Evolutionary conservation across 2,329 filamentous ascomycete genomes (phyloP), one percentile per base, ranked within the genome.

Genomic region (Aspergillus uvarum): DNA sequence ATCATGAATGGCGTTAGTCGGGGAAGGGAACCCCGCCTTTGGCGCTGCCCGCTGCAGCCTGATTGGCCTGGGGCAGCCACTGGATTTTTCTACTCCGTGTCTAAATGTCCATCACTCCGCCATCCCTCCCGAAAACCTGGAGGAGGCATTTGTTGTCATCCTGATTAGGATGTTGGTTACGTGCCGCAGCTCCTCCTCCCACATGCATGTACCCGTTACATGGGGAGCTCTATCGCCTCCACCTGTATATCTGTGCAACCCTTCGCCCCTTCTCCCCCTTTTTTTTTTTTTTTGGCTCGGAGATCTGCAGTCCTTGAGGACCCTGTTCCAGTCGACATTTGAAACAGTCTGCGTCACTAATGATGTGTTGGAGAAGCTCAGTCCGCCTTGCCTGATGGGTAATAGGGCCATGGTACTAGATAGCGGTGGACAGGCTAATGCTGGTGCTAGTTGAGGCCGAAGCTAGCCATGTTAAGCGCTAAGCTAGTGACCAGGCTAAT

Each of bases 1-100:
- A 59, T 62, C 61, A 65, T 67, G 59, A 56, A 67, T 66, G 64
- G 62, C 65, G 61, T 67, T 64, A 67, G 60, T 58, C 60, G 60
- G 65, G 62, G 26, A 29, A 59, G 54, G 47, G 22, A 12, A 51
- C 61, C 62, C 63, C 65, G 63, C 62, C 65, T 56, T 60, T 53
- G 44, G 38, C 14, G 38, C 38, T 6, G 38, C 38, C 38, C 38
- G 38, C 16, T 6, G 38, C 16, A 8, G 38, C 38, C 16, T 44
- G 38, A 44, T 44, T 44, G 38, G 38, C 38, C 38, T 44, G 38
- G 38, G 38, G 38, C 38, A 44, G 38, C 38, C n/a, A 44, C 38
- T 44, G 38, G 38, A 44, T 19, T 44, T 44, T 44, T 44, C 38
- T 19, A 44, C 38, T 44, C 38, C 38, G 38, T 44, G 12, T 35